Conservation (phyloP, 768 basidiomycete genomes). For the Collybiopsis confluens region DNA sequence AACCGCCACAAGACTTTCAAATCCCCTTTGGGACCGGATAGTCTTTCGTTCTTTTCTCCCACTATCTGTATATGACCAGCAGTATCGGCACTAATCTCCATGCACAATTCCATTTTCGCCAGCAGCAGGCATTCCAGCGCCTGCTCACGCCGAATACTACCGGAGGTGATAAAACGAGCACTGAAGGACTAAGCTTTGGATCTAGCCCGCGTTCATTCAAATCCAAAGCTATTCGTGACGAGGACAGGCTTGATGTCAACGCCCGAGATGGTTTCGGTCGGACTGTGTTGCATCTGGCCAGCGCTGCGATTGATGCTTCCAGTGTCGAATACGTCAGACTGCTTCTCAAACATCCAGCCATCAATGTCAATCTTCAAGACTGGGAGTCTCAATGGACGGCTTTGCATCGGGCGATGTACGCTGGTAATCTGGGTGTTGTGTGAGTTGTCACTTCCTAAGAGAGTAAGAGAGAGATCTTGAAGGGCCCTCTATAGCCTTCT, state of each 20-base stretch:
- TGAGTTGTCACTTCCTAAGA: slow-evolving; percentile 29
- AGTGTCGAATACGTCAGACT: slow-evolving; percentile 74
- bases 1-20: slow-evolving; percentile 1
- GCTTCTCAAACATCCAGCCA: slow-evolving; percentile 66
- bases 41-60: not conserved
- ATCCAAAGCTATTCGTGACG: slow-evolving; percentile 46
- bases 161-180: slow-evolving; percentile 10
- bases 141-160: slow-evolving; percentile 53
- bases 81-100: slow-evolving; percentile 52
- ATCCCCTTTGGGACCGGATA: slow-evolving; percentile 13
- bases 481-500: slow-evolving; percentile 48
- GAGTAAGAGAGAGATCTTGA: slow-evolving; percentile 9
- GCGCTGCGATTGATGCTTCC: slow-evolving; percentile 52
- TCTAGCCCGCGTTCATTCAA: slow-evolving; percentile 47
- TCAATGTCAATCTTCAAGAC: slow-evolving; percentile 81
- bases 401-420: slow-evolving; percentile 81
- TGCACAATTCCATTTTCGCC: slow-evolving; percentile 65
- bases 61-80: slow-evolving; percentile 49
- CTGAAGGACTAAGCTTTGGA: slow-evolving; percentile 12
- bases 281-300: slow-evolving; percentile 81
- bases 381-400: slow-evolving; percentile 88
- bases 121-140: slow-evolving; percentile 74
- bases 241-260: slow-evolving; percentile 53
- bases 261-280: slow-evolving; percentile 67
- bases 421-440: slow-evolving; percentile 70